Evolutionary conservation across 129 eudicot species (phyloP).

Genomic region (Calendula officinalis): DNA sequence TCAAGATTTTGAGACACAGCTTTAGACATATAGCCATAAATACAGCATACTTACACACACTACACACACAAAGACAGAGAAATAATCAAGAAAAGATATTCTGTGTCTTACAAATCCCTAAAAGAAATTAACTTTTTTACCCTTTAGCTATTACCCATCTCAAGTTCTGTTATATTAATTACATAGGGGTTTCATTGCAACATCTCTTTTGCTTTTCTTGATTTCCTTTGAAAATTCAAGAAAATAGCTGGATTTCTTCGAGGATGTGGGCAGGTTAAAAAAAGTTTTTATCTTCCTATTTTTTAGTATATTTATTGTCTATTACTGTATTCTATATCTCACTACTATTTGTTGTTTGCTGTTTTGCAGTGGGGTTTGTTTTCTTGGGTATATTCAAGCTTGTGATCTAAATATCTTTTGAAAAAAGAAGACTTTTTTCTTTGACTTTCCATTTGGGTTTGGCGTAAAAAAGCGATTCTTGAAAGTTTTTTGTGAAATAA

Average conservation of each 20-base stretch:
- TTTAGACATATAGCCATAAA: constrained; percentile 29
- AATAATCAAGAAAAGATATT: constrained; percentile 37
- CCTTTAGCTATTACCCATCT: constrained; percentile 25
- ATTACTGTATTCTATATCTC: not conserved
- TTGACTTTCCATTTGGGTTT: constrained; percentile 32
- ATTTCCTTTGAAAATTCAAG: not conserved
- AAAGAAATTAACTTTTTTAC: constrained; percentile 24
- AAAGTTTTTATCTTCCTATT: not conserved
- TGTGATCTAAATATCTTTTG: constrained; percentile 5
- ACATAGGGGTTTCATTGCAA: constrained; percentile 19
- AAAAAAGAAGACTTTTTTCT: not conserved
- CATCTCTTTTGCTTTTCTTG: constrained; percentile 21
- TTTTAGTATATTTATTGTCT: not conserved
- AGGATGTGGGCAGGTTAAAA: constrained; percentile 7
- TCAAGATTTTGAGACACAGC: constrained; percentile 24
- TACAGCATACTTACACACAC: constrained; percentile 13
- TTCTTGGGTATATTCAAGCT: constrained; percentile 10
- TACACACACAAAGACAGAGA: constrained; percentile 3
- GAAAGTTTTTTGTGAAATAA: constrained; percentile 1
- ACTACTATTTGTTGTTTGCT: constrained; percentile 4
- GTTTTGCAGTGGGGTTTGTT: constrained; percentile 14
- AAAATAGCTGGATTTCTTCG: constrained; percentile 17
- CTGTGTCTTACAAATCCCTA: constrained; percentile 42
- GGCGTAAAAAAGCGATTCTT: not conserved
- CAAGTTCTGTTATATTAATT: constrained; percentile 35